Evolutionary conservation across 495 filamentous ascomycete genomes (phyloP), one percentile per base, ranked within the genome.

Genomic region (Penicillium crystallinum): DNA sequence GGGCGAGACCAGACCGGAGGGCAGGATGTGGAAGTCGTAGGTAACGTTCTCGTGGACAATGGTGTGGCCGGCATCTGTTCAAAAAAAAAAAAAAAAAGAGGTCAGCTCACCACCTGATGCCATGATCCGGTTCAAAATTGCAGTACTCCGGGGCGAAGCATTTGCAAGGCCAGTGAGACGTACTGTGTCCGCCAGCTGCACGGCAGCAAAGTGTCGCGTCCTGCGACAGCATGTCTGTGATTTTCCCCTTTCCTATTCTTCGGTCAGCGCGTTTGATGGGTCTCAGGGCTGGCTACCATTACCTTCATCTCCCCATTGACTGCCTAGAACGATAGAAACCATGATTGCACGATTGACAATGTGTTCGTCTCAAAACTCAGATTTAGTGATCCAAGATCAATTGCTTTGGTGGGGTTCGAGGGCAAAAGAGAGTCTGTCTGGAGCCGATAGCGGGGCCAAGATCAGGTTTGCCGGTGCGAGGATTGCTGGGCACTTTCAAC

Each of bases 1-100:
- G 3, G 86, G 89, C 59, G 88, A 88, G 51, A 95, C 75, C 10
- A 96, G 83, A 43, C 87, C 88, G 41, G 79, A 83, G 51, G 83
- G 83, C 38, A 86, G 76, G 56, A 85, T 81, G 71, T 92, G 89
- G 70, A 90, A 89, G 66, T 85, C 77, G 61, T 83, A 85, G 31
- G 78, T 81, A 42, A 77, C 67, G 34, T 76, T 72, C 44, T 83
- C 76, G 58, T 81, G 79, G 55, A 86, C 79, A 52, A 84, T 81
- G 37, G 81, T 84, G 56, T 79, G 77, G 45, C 76, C 76, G 50
- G 77, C 77, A 56, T 80, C 69, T 74, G 53, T 15, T 15, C 9
- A 6, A 15, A 47, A 53, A 41, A 36, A 14, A 22, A 47, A 48
- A 19, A 53, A 21, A 44, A 49, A 19, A 52, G 17, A 47, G 41